phyloP scores from a whole-genome alignment of 2,329 filamentous ascomycete genomes.

The Helotiales sp. region DNA sequence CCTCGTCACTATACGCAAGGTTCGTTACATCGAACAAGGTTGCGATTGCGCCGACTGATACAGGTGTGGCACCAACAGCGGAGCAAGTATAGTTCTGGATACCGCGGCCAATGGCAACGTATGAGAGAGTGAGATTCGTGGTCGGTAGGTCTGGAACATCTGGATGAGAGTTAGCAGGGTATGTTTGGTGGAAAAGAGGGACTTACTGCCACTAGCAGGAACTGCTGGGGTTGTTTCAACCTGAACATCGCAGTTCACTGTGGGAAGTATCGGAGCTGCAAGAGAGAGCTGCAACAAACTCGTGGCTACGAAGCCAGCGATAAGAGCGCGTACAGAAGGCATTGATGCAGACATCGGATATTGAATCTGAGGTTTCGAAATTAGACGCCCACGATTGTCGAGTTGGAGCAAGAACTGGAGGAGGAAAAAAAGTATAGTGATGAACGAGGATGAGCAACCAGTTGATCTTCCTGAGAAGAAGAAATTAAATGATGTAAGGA shows the following conservation, averaged over 20 bases:
- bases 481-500: not conserved
- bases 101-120: slow-evolving; percentile 34
- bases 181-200: not conserved
- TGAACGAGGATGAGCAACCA: not conserved
- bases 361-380: not conserved
- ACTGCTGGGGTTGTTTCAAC: slow-evolving; percentile 18
- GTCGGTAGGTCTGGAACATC: slow-evolving; percentile 26
- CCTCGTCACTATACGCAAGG: slow-evolving; percentile 20
- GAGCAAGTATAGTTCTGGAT: slow-evolving; percentile 37
- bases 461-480: not conserved
- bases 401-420: not conserved
- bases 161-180: slow-evolving; percentile 8
- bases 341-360: slow-evolving; percentile 13
- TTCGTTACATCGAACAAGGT: slow-evolving; percentile 34
- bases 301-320: slow-evolving; percentile 25
- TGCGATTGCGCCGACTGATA: slow-evolving; percentile 32
- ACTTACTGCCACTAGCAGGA: slow-evolving; percentile 28
- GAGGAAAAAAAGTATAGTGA: not conserved
- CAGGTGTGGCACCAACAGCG: slow-evolving; percentile 16
- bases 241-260: too few species aligned
- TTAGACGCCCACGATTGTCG: not conserved
- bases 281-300: slow-evolving; percentile 19
- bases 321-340: slow-evolving; percentile 28
- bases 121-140: slow-evolving; percentile 29
- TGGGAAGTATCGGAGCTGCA: slow-evolving; percentile 20